A percentile compares a stretch with the other conserved stretches of the same genome.
Evolutionary conservation across 2,329 filamentous ascomycete genomes (phyloP).

Genomic region (Lomentospora prolificans): DNA sequence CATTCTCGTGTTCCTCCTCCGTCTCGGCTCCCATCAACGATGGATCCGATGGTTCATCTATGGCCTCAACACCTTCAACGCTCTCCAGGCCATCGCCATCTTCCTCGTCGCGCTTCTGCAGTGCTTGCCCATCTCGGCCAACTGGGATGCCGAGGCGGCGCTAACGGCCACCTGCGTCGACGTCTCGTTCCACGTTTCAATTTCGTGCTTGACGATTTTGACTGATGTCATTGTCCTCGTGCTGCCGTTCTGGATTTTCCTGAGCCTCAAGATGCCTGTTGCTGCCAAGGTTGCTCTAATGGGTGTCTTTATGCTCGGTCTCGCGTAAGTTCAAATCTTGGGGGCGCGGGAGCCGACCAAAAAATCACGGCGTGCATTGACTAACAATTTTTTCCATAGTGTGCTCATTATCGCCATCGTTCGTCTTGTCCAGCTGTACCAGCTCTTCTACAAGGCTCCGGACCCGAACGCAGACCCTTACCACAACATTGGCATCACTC

Average conservation of each 20-base stretch:
- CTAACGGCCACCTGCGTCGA: background rate
- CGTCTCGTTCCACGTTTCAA: constrained; percentile 5
- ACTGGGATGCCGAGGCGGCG: constrained; percentile 4
- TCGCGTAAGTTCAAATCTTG: constrained; percentile 19
- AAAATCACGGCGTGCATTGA: too few relatives aligned
- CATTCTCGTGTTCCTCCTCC: constrained; percentile 16
- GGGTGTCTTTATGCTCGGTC: constrained; percentile 27
- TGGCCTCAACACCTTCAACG: constrained; percentile 8
- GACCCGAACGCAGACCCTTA: constrained; percentile 16
- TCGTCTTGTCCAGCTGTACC: constrained; percentile 11
- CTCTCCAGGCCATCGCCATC: constrained; percentile 6
- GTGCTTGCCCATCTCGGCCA: constrained; percentile 6
- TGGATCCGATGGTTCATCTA: constrained; percentile 20
- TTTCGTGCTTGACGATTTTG: constrained; percentile 3
- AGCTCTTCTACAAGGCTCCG: constrained; percentile 13
- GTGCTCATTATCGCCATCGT: constrained; percentile 22
- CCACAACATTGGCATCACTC: constrained; percentile 20
- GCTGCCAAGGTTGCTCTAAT: constrained; percentile 29
- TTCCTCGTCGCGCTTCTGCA: constrained; percentile 9
- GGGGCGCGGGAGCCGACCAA: too few relatives aligned
- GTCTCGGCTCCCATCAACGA: constrained; percentile 26
- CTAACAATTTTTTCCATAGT: too few relatives aligned
- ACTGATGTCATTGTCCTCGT: constrained; percentile 20
- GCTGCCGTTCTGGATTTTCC: constrained; percentile 21
- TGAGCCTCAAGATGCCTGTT: constrained; percentile 27